phyloP scores from a whole-genome alignment of 2,329 filamentous ascomycete genomes.

The Mollisia scopiformis region DNA sequence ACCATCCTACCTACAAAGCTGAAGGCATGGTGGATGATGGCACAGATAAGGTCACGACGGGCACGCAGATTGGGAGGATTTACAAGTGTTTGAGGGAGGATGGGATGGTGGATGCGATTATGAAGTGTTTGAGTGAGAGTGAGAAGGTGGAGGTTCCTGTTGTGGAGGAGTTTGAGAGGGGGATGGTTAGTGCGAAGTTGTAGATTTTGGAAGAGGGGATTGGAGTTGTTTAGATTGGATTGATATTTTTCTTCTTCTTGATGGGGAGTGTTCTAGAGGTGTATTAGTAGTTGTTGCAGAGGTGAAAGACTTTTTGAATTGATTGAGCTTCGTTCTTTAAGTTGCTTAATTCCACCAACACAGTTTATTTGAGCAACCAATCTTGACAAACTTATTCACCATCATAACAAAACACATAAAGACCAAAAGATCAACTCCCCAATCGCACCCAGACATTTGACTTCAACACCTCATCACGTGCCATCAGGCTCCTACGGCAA shows the following conservation, averaged over 20 bases:
- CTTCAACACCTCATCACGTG: not conserved
- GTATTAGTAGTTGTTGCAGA: not conserved
- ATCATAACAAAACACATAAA: not conserved
- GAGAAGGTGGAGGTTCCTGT: not conserved
- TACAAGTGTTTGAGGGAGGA: constrained; percentile 10
- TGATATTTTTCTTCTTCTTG: not conserved
- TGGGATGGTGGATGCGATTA: not conserved
- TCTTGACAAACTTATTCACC: too few relatives aligned
- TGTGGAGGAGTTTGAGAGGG: not conserved
- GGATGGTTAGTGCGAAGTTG: constrained; percentile 2
- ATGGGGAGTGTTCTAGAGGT: not conserved
- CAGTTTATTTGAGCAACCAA: too few relatives aligned
- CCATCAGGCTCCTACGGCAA: not conserved
- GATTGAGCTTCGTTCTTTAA: not conserved
- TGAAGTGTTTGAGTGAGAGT: constrained; percentile 5
- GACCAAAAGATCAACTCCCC: too few relatives aligned
- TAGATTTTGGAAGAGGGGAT: not conserved
- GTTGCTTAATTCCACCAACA: too few relatives aligned
- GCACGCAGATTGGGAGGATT: constrained; percentile 7
- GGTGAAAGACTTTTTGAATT: not conserved
- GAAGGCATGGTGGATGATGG: not conserved
- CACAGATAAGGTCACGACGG: constrained; percentile 1
- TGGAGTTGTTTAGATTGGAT: not conserved
- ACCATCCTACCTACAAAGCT: constrained; percentile 10
- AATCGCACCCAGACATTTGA: not conserved